Evolutionary conservation across 1,139 yeast genomes (phyloP).

Genomic region (Pichia sp.): DNA sequence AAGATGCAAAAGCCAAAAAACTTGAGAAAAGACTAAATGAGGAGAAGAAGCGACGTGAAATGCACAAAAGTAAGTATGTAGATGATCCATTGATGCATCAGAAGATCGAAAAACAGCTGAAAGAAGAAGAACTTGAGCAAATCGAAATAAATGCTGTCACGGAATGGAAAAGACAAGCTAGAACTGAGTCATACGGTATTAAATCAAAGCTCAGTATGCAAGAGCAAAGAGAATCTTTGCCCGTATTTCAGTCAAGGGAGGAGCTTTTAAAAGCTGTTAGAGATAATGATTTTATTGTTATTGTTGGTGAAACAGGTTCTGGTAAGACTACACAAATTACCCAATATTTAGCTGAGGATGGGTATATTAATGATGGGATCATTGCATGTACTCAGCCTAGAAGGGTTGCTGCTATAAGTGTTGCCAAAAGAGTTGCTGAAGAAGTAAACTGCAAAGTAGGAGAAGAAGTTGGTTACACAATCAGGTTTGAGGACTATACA

Average conservation of each 20-base stretch:
- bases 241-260: conserved; percentile 63
- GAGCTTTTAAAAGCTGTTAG: conserved; percentile 54
- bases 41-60: conserved; percentile 35
- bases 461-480: conserved; percentile 62
- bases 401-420: conserved; percentile 68
- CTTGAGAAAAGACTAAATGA: conserved; percentile 46
- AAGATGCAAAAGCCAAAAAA: conserved; percentile 60
- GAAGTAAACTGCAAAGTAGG: conserved; percentile 58
- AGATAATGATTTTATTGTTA: conserved; percentile 70
- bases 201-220: conserved; percentile 48
- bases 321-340: conserved; percentile 65
- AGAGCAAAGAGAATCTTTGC: conserved; percentile 66
- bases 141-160: conserved; percentile 29
- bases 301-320: conserved; percentile 90
- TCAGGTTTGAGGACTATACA: conserved; percentile 90
- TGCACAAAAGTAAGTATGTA: conserved; percentile 29
- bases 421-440: conserved; percentile 63
- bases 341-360: conserved; percentile 76
- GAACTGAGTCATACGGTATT: conserved; percentile 49
- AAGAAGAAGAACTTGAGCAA: conserved; percentile 24
- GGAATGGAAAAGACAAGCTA: conserved; percentile 50
- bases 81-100: conserved; percentile 40
- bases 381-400: conserved; percentile 76
- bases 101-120: conserved; percentile 20
- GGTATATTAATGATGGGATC: conserved; percentile 77